These are phyloP conservation scores for Ogataea salicorniae DNA, from an alignment of 805 yeast genomes.

Conservation along the genomic window DNA sequence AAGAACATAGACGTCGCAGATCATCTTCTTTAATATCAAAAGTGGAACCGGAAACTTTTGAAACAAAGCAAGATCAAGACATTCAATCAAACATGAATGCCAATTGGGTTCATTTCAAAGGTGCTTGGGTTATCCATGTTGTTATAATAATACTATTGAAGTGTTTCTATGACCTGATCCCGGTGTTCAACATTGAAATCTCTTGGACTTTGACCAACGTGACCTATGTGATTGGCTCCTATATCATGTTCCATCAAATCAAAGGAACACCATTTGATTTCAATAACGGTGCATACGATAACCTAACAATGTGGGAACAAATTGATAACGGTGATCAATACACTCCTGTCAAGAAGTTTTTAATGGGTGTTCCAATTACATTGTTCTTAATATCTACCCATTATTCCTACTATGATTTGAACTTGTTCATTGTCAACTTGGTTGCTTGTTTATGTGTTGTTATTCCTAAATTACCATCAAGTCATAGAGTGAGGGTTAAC, in stretches of 20 bases:
- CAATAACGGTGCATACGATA: slow-evolving; percentile 93
- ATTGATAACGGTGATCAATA: slow-evolving; percentile 86
- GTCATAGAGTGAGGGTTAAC: slow-evolving; percentile 71
- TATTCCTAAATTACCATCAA: slow-evolving; percentile 82
- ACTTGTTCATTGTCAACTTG: slow-evolving; percentile 72
- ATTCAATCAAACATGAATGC: slow-evolving; percentile 88
- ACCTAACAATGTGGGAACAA: slow-evolving; percentile 98
- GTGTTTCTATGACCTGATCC: slow-evolving; percentile 70
- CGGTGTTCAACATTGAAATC: slow-evolving; percentile 76
- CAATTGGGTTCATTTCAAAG: slow-evolving; percentile 92
- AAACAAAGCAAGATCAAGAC: slow-evolving; percentile 87
- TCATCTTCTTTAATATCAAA: slow-evolving; percentile 89
- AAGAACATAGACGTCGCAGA: slow-evolving; percentile 50
- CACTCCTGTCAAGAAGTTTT: slow-evolving; percentile 92
- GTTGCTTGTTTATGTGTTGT: slow-evolving; percentile 82
- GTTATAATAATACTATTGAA: slow-evolving; percentile 74
- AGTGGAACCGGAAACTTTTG: slow-evolving; percentile 87
- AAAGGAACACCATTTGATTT: slow-evolving; percentile 98
- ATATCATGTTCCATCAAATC: slow-evolving; percentile 92
- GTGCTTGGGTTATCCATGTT: slow-evolving; percentile 93
- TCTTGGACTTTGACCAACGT: slow-evolving; percentile 92
- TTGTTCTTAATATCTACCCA: slow-evolving; percentile 85
- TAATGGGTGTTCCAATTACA: slow-evolving; percentile 87
- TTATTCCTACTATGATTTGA: slow-evolving; percentile 79
- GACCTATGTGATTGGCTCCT: slow-evolving; percentile 85